Percentiles rank a stretch among this genome's conserved stretches.
These are phyloP conservation scores for Coemansia sp. DNA, from an alignment of 192 early-diverging fungal species.

Conservation along the genomic window DNA sequence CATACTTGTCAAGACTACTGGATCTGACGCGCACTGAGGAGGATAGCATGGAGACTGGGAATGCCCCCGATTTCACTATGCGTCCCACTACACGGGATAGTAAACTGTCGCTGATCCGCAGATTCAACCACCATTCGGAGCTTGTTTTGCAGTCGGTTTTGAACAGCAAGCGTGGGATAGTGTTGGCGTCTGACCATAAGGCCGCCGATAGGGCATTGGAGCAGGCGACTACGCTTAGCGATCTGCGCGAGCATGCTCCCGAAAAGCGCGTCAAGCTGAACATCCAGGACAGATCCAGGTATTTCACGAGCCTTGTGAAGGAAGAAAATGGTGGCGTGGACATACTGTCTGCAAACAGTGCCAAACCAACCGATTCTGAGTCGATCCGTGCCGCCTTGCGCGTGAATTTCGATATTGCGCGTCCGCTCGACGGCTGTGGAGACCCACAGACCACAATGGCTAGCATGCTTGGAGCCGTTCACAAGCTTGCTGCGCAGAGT, in stretches of 20 bases:
- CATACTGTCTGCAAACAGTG: not conserved
- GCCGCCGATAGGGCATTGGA: conserved; percentile 50
- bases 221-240: conserved; percentile 67
- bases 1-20: conserved; percentile 64
- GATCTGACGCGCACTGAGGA: conserved; percentile 81
- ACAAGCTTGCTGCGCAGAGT: conserved; percentile 17
- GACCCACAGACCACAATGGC: conserved; percentile 38
- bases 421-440: conserved; percentile 23
- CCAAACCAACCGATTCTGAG: not conserved
- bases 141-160: conserved; percentile 64
- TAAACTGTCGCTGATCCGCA: conserved; percentile 73
- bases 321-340: conserved; percentile 4
- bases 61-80: conserved; percentile 83
- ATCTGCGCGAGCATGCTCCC: conserved; percentile 60
- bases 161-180: conserved; percentile 30
- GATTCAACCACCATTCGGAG: conserved; percentile 88
- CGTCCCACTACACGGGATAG: conserved; percentile 62
- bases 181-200: conserved; percentile 1
- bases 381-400: conserved; percentile 16
- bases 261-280: conserved; percentile 60
- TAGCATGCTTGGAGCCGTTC: conserved; percentile 24
- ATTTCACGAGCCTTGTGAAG: conserved; percentile 70
- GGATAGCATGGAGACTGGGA: conserved; percentile 78
- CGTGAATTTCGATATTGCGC: conserved; percentile 34
- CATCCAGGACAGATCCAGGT: conserved; percentile 73